Conservation (phyloP, 73 alveolate species). For the Paramecium primaurelia region DNA sequence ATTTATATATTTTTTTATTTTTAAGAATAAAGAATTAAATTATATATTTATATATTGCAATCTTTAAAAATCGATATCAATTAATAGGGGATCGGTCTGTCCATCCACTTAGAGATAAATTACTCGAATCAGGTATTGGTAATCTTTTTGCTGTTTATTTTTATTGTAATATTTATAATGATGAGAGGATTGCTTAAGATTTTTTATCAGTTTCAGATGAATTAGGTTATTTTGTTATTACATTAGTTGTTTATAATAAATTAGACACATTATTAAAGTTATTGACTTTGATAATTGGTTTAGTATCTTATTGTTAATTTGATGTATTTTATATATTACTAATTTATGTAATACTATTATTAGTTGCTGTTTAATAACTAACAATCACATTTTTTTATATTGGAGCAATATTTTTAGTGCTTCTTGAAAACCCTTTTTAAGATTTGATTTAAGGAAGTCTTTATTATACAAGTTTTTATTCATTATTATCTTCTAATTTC, state of each 20-base stretch:
- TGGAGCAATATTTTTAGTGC: neutral
- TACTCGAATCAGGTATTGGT: conserved; percentile 7
- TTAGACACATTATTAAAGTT: neutral
- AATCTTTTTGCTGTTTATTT: neutral
- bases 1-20: too few species aligned
- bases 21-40: neutral
- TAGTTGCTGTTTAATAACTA: neutral
- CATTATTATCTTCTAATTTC: neutral
- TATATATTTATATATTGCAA: too few species aligned
- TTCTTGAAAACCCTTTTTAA: neutral
- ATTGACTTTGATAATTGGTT: neutral
- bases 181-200: neutral
- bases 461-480: neutral
- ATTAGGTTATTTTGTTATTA: neutral
- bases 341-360: neutral
- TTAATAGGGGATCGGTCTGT: neutral
- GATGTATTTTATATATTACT: neutral
- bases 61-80: neutral
- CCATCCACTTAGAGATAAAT: conserved; percentile 15
- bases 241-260: neutral
- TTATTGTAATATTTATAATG: neutral
- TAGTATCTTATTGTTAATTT: neutral
- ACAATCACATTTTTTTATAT: neutral
- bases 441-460: neutral
- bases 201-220: neutral